phyloP scores from a whole-genome alignment of 352 stramenopile species.

The Poterioochromonas sp. region DNA sequence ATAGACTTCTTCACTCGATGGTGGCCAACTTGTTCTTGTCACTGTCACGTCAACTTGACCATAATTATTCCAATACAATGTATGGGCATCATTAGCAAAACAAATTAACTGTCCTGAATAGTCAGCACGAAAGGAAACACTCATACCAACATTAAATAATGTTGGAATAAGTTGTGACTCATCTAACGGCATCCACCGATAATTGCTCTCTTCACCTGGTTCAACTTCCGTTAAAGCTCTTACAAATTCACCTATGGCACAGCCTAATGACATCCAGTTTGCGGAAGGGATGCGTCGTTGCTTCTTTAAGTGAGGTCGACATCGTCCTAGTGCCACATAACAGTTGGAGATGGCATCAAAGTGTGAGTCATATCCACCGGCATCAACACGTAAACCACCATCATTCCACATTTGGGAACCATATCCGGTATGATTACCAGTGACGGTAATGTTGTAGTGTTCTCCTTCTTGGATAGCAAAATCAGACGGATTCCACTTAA shows the following conservation, averaged over 20 bases:
- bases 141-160: slow-evolving; percentile 41
- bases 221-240: slow-evolving; percentile 34
- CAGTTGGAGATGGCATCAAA: slow-evolving; percentile 46
- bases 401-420: slow-evolving; percentile 44
- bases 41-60: slow-evolving; percentile 45
- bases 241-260: slow-evolving; percentile 45
- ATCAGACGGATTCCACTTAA: slow-evolving; percentile 40
- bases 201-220: slow-evolving; percentile 27
- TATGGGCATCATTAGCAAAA: slow-evolving; percentile 51
- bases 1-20: slow-evolving; percentile 29
- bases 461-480: slow-evolving; percentile 46
- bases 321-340: slow-evolving; percentile 39
- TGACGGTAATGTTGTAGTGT: slow-evolving; percentile 44
- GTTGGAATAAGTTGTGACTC: slow-evolving; percentile 40
- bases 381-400: slow-evolving; percentile 37
- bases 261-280: slow-evolving; percentile 47
- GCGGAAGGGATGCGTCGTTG: slow-evolving; percentile 26
- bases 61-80: slow-evolving; percentile 48
- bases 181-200: slow-evolving; percentile 41
- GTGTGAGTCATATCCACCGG: slow-evolving; percentile 41
- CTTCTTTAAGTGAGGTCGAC: slow-evolving; percentile 38
- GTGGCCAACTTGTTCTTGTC: slow-evolving; percentile 44
- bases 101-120: slow-evolving; percentile 48
- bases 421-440: slow-evolving; percentile 4
- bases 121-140: slow-evolving; percentile 39